Evolutionary conservation across 345 rosid genomes (phyloP), one percentile per base, ranked within the genome.

Genomic region (Eucalyptus cloeziana): DNA sequence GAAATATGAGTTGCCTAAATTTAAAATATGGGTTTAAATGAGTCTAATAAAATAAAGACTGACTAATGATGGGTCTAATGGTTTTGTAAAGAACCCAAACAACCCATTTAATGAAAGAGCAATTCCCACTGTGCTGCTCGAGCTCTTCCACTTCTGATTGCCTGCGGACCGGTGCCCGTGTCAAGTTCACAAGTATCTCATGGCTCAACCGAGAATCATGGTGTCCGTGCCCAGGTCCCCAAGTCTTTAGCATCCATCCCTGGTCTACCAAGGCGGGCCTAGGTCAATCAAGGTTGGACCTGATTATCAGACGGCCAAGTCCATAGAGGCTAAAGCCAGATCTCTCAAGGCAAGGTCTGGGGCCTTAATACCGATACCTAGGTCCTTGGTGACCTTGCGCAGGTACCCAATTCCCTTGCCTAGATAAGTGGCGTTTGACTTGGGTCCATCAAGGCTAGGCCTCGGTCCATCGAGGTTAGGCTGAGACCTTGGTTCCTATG

Each of bases 401-500:
- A 1, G 6, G 79, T 67, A 31, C 79, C 15, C 21, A n/a, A 7
- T 15, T 67, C 11, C 21, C 40, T 31, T 16, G 10, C 40, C 43
- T 1, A 31, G 5, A 10, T 15, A 4, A 7, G 79, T 14, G 76
- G 22, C 15, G 21, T 33, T 15, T 2, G 0, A 31, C 40, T 9
- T 19, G 2, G 8, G 79, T 67, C 43, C 7, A 3, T 71, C 8
- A 31, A 71, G 81, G 81, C 13, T 19, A 33, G 71, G 37, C 71
- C 4, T 12, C 0, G 1, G 8, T 62, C 69, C 69, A 10, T 69
- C 2, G 40, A 33, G 44, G 13, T 5, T 3, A 0, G 7, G 81
- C 2, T 0, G 7, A 21, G 25, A 71, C 45, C 25, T 71, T 3
- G 45, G 7, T 33, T 4, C 44, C 2, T 4, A 0, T 19, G 45